Evolutionary conservation across 2,329 filamentous ascomycete genomes (phyloP).

Genomic region (Rhynchosporium agropyri): DNA sequence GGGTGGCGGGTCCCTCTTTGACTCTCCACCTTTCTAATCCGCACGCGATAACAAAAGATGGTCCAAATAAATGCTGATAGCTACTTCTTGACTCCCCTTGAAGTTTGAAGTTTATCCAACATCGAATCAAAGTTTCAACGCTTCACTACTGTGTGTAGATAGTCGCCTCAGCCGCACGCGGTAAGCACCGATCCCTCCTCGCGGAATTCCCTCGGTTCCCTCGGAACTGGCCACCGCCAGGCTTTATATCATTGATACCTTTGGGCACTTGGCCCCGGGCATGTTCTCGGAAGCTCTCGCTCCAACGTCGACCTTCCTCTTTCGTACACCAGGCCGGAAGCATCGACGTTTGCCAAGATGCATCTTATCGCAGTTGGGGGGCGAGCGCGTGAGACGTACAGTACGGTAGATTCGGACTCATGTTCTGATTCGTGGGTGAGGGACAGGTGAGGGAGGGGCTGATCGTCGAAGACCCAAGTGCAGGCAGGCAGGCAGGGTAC

Average conservation of each 20-base stretch:
- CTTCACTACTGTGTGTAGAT: no score
- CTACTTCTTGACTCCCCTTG: background rate
- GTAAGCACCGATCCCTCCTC: background rate
- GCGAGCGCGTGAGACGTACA: background rate
- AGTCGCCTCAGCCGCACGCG: slow-evolving; percentile 11
- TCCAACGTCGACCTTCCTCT: slow-evolving; percentile 3
- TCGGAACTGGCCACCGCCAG: slow-evolving; percentile 7
- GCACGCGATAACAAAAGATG: no score
- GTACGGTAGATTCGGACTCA: background rate
- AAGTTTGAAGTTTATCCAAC: background rate
- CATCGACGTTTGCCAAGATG: slow-evolving; percentile 12
- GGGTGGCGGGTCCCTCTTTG: no score
- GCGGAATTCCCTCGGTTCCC: background rate
- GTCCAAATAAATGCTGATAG: no score
- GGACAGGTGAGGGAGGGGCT: background rate
- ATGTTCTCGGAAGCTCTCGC: background rate
- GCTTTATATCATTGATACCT: slow-evolving; percentile 4
- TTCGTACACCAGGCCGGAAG: background rate
- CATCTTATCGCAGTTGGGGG: slow-evolving; percentile 5
- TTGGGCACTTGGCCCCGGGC: background rate
- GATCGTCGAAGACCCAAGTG: slow-evolving; percentile 4
- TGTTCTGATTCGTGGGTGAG: background rate
- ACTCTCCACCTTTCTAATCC: no score
- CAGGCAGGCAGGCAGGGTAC: background rate
- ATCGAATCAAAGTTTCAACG: background rate